These are phyloP conservation scores for Yarrowia keelungensis DNA, from an alignment of 805 yeast species.

Conservation along the genomic window DNA sequence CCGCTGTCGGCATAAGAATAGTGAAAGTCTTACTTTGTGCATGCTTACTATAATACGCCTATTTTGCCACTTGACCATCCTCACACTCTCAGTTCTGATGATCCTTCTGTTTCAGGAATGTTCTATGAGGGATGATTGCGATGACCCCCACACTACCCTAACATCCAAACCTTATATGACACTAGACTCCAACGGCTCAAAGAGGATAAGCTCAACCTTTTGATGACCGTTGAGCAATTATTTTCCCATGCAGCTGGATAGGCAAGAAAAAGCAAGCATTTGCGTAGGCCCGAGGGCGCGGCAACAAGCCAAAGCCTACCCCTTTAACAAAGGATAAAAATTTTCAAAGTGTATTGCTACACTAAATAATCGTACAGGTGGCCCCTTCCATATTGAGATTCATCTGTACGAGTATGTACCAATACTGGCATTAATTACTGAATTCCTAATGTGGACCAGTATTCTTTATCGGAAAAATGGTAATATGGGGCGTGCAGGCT, in stretches of 20 bases:
- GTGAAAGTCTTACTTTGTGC: no score
- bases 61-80: not conserved
- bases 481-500: no score
- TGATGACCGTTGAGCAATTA: constrained; percentile 20
- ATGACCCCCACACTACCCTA: constrained; percentile 8
- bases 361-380: not conserved
- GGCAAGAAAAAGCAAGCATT: not conserved
- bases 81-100: not conserved
- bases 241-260: constrained; percentile 5
- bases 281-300: not conserved
- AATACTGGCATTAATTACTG: no score
- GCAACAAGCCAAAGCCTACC: not conserved
- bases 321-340: constrained; percentile 3
- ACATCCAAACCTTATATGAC: not conserved
- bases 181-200: constrained; percentile 20
- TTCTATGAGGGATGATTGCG: not conserved
- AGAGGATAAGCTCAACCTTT: constrained; percentile 11
- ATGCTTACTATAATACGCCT: not conserved
- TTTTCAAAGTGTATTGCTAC: constrained; percentile 13
- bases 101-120: not conserved
- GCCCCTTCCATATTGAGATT: not conserved
- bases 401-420: not conserved
- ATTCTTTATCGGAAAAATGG: no score
- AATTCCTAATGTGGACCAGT: no score
- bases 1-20: no score